Conservation (phyloP, 441 rosid genomes). For the Manihot esculenta region DNA sequence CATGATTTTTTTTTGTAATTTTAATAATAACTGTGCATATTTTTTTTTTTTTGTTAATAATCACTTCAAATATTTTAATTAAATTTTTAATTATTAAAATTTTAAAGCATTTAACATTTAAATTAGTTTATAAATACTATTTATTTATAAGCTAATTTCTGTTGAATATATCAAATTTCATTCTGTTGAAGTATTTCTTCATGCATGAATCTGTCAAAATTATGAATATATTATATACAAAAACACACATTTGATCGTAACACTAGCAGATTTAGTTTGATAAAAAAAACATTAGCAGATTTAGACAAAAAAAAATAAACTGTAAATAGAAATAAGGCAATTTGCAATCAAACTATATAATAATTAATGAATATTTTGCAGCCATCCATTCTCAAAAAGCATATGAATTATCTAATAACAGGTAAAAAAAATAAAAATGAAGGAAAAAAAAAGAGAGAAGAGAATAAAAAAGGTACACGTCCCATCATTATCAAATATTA, state of each 20-base stretch:
- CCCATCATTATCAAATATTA: slow-evolving; percentile 21
- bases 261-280: too few relatives aligned
- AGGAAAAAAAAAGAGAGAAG: background rate
- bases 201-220: background rate
- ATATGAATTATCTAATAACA: background rate
- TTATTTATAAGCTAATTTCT: too few relatives aligned
- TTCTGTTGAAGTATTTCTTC: background rate
- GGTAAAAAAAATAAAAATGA: background rate
- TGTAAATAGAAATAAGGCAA: background rate
- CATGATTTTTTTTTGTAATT: too few relatives aligned
- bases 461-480: slow-evolving; percentile 19
- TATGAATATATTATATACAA: background rate
- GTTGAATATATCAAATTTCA: background rate
- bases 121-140: too few relatives aligned
- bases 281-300: too few relatives aligned
- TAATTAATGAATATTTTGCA: background rate
- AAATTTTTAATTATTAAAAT: too few relatives aligned
- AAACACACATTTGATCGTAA: background rate
- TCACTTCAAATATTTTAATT: too few relatives aligned
- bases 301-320: background rate
- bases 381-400: background rate
- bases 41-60: too few relatives aligned
- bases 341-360: background rate
- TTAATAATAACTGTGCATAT: too few relatives aligned
- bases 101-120: too few relatives aligned